Base-by-base conservation (phyloP, 257 asterid species). In the Solanum tarapatanum region DNA sequence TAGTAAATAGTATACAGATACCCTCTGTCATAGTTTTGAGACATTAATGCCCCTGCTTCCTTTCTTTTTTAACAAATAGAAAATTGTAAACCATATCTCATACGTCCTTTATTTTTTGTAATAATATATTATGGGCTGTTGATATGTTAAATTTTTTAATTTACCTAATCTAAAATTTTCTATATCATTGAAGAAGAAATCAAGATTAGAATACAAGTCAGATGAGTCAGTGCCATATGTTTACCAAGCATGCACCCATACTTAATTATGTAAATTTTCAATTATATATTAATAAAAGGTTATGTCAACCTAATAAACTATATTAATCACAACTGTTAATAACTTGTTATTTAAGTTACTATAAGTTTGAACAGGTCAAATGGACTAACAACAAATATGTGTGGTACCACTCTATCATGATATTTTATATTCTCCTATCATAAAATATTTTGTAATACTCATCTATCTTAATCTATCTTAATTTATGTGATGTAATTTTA, bases 141-240 rank as follows among this genome's bases (percentile, higher is more conserved):
- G 33, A 76, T 37, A 37, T 76, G 7, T 76, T 36, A 23, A 14
- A 36, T 2, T 13, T n/a, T 79, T 79, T 16, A 79, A 13, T 12
- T 79, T 79, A 79, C 64, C 37, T 26, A 79, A 43, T 33, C 24
- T 79, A 32, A 79, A 16, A 79, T 4, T 41, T 79, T 48, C 21
- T 39, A 39, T n/a, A 76, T 7, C 8, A n/a, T 77, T n/a, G 13
- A 39, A 76, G 33, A 76, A 76, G 83, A 37, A 39, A 37, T 8
- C 4, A 41, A 12, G 45, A 43, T 8, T 79, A 43, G 37, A 43
- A 26, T 79, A 43, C 26, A 37, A 37, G 58, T 76, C 12, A 35
- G 48, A 4, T 76, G 84, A 77, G 62, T 77, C 84, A 24, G 36
- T 41, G 36, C 24, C 84, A 77, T 24, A 77, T 41, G 84, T 41